Evolutionary conservation across 768 basidiomycete species (phyloP).

Genomic region (Heimioporus sp.): DNA sequence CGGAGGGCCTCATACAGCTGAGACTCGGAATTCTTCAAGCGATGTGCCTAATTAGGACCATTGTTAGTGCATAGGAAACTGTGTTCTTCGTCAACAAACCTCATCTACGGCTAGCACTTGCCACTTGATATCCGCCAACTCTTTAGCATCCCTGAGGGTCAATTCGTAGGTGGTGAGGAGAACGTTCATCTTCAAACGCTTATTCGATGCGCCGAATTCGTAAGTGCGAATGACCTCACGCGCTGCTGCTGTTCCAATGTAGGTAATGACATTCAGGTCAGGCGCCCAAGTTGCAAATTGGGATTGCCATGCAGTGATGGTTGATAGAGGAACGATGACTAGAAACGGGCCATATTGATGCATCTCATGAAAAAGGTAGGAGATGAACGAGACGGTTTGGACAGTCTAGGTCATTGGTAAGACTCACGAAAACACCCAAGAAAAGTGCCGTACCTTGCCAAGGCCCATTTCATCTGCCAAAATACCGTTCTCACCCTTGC

Average conservation of each 20-base stretch:
- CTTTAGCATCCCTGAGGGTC: slow-evolving; percentile 84
- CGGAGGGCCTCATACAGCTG: slow-evolving; percentile 93
- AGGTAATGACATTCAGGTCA: slow-evolving; percentile 94
- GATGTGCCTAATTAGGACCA: slow-evolving; percentile 68
- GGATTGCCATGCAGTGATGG: slow-evolving; percentile 96
- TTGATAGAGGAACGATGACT: slow-evolving; percentile 96
- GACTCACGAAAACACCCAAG: slow-evolving; percentile 2
- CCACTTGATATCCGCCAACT: slow-evolving; percentile 94
- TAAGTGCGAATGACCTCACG: slow-evolving; percentile 89
- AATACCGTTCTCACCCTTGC: slow-evolving; percentile 92
- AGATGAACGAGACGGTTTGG: slow-evolving; percentile 93
- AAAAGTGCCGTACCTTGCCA: slow-evolving; percentile 65
- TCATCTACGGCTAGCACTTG: slow-evolving; percentile 96
- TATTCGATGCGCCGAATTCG: slow-evolving; percentile 87
- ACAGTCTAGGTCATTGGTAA: slow-evolving; percentile 59
- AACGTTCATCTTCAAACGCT: slow-evolving; percentile 96
- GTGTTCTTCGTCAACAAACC: slow-evolving; percentile 40
- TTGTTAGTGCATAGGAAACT: slow-evolving; percentile 13
- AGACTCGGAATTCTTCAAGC: slow-evolving; percentile 96
- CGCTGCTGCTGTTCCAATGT: slow-evolving; percentile 85
- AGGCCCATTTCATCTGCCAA: slow-evolving; percentile 99
- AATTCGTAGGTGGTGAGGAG: slow-evolving; percentile 96
- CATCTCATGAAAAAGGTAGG: slow-evolving; percentile 89
- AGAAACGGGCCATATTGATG: slow-evolving; percentile 96
- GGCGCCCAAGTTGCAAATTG: slow-evolving; percentile 96